Evolutionary conservation across 2,329 filamentous ascomycete genomes (phyloP).

Genomic region (Alternaria dauci): DNA sequence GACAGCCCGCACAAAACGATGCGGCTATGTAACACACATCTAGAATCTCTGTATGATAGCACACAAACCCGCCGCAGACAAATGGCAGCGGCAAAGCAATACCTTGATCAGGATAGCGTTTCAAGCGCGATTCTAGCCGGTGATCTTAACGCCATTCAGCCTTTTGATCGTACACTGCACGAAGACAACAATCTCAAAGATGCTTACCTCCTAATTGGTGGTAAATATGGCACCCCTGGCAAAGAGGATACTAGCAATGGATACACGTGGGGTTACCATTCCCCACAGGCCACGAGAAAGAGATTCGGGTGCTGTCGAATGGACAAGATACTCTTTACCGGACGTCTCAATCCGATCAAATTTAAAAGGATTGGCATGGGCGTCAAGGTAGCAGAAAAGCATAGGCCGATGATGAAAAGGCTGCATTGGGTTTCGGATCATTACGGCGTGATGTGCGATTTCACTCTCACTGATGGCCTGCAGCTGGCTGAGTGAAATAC

Average conservation of each 20-base stretch:
- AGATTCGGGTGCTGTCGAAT: conserved; percentile 62
- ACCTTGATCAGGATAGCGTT: conserved; percentile 53
- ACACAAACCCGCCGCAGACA: conserved; percentile 62
- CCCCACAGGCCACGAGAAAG: conserved; percentile 42
- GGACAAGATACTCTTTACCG: conserved; percentile 64
- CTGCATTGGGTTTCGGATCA: conserved; percentile 63
- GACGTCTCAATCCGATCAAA: conserved; percentile 39
- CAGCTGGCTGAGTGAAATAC: background rate
- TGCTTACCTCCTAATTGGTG: conserved; percentile 62
- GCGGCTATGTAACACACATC: conserved; percentile 65
- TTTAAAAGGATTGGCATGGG: conserved; percentile 61
- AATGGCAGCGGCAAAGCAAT: conserved; percentile 54
- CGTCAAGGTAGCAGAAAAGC: conserved; percentile 54
- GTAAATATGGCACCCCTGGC: conserved; percentile 26
- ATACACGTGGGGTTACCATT: conserved; percentile 66
- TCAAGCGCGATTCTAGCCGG: conserved; percentile 60
- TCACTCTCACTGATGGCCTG: conserved; percentile 18
- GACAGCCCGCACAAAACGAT: conserved; percentile 37
- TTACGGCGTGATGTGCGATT: conserved; percentile 54
- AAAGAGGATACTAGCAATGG: conserved; percentile 60
- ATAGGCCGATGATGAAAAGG: conserved; percentile 45
- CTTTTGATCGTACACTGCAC: conserved; percentile 61
- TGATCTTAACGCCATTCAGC: conserved; percentile 67
- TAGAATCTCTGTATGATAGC: conserved; percentile 62
- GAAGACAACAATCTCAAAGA: conserved; percentile 60